A percentile compares a stretch with the other conserved stretches of the same genome.
Conservation (phyloP, 2,329 filamentous ascomycete species). For the Fusarium sp. region DNA sequence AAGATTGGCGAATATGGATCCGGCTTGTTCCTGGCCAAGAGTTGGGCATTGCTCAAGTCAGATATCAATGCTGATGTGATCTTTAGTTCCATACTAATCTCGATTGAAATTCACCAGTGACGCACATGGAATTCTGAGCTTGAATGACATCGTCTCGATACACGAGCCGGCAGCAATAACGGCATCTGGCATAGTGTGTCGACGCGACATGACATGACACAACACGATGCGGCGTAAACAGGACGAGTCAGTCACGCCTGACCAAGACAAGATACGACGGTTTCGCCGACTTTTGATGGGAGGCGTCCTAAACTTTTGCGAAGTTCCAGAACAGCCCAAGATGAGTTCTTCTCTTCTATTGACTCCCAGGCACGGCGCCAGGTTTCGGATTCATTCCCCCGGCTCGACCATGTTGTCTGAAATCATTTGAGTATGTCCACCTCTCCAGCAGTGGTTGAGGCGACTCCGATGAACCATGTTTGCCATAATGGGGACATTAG, state of each 20-base stretch:
- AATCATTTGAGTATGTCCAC: slow-evolving; percentile 12
- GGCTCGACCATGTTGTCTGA: slow-evolving; percentile 30
- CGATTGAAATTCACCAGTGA: slow-evolving; percentile 41
- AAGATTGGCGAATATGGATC: slow-evolving; percentile 28
- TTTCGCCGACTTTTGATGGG: slow-evolving; percentile 29
- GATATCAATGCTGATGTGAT: slow-evolving; percentile 19
- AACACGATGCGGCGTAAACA: background rate
- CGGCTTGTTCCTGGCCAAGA: slow-evolving; percentile 31
- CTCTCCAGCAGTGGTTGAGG: slow-evolving; percentile 22
- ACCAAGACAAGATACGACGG: slow-evolving; percentile 19
- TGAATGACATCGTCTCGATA: slow-evolving; percentile 25
- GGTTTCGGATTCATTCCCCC: slow-evolving; percentile 25
- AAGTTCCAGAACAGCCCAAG: slow-evolving; percentile 42
- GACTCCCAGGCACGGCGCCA: slow-evolving; percentile 21
- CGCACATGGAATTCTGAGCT: slow-evolving; percentile 23
- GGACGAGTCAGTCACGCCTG: slow-evolving; percentile 32
- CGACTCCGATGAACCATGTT: slow-evolving; percentile 16
- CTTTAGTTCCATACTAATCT: slow-evolving; percentile 14
- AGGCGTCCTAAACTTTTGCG: slow-evolving; percentile 26
- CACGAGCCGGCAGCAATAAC: slow-evolving; percentile 20
- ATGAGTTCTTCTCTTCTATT: slow-evolving; percentile 15
- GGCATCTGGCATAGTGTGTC: slow-evolving; percentile 27
- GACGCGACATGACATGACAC: slow-evolving; percentile 20
- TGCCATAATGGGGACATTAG: slow-evolving; percentile 17
- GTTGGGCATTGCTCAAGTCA: slow-evolving; percentile 20